Evolutionary conservation across 352 stramenopile genomes (phyloP).

Genomic region (Phytophthora ohioensis): DNA sequence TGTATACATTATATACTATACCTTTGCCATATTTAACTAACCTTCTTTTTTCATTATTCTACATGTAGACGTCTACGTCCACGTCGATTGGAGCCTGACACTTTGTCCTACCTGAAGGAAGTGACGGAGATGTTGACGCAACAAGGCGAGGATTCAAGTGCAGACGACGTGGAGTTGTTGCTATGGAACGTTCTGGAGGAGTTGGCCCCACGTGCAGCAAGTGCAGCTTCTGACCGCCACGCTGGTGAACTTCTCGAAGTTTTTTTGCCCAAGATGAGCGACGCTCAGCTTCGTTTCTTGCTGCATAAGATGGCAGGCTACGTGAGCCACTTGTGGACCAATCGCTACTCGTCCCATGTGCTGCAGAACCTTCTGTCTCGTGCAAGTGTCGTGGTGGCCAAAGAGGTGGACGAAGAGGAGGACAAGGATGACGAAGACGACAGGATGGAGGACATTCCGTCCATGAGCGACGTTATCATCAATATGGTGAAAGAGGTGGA

Average conservation of each 20-base stretch:
- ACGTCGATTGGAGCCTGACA: constrained; percentile 79
- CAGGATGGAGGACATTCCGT: constrained; percentile 63
- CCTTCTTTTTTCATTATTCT: too few relatives aligned
- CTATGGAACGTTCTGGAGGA: constrained; percentile 88
- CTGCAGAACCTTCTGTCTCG: constrained; percentile 79
- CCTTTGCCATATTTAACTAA: not conserved
- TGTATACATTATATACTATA: not conserved
- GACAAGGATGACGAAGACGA: constrained; percentile 65
- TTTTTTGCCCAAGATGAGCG: constrained; percentile 78
- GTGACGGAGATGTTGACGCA: constrained; percentile 80
- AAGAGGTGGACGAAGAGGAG: constrained; percentile 45
- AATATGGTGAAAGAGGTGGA: constrained; percentile 82
- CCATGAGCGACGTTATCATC: constrained; percentile 77
- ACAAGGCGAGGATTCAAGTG: constrained; percentile 56
- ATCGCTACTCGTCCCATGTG: constrained; percentile 89
- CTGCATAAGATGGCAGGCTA: constrained; percentile 86
- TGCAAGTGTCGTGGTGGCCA: constrained; percentile 59
- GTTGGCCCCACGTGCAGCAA: constrained; percentile 75
- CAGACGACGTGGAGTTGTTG: constrained; percentile 68
- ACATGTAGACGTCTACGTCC: constrained; percentile 67
- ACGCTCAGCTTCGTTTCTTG: constrained; percentile 76
- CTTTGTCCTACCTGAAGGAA: constrained; percentile 85
- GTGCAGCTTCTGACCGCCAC: constrained; percentile 79
- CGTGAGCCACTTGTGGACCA: constrained; percentile 86
- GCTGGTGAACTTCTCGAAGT: constrained; percentile 74